Evolutionary conservation across 768 basidiomycete genomes (phyloP), one percentile per base, ranked within the genome.

Genomic region (Pleurotus platypus): DNA sequence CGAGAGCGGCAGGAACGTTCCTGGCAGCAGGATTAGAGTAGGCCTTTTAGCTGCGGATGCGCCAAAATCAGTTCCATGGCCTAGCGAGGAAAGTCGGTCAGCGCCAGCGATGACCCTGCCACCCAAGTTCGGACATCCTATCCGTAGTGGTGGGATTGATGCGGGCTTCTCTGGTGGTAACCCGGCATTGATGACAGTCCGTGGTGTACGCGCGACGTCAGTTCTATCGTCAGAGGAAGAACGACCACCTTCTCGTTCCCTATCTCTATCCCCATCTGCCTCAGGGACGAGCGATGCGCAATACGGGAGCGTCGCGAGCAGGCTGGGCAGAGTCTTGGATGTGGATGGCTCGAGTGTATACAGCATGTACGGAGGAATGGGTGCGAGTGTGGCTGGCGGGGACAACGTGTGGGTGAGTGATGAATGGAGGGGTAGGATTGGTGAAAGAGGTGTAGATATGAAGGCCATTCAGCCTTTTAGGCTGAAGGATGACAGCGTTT

Each of bases 231-330:
- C 66, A 15, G 68, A 68, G 55, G 69, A 69, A 11, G 62, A 60
- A 13, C 67, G 68, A 37, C 60, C 64, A 20, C 69, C 69, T 16
- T 69, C 69, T 24, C 60, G 66, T 18, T 72, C 70, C 4, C 59
- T 65, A 35, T 69, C 70, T 15, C 67, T 56, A n/a, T 46, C 38
- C 15, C 49, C 30, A 43, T 40, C 40, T 20, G 46, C 66, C 22
- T 49, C 59, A 18, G 59, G 39, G 18, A 43, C 20, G 7, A 35
- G 47, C 49, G 43, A 54, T 18, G 45, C 61, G 53, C 45, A 59
- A 58, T 27, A 69, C 70, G 20, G 57, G 60, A 35, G 67, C 72
- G 8, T 55, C 57, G 27, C 67, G 68, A 26, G 61, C 47, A 35
- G 69, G 67, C 9, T 60, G 58, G 37, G 62, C 65, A 11, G 64